Evolutionary conservation across 331 rosid species (phyloP).

Genomic region (Malus hybrid): DNA sequence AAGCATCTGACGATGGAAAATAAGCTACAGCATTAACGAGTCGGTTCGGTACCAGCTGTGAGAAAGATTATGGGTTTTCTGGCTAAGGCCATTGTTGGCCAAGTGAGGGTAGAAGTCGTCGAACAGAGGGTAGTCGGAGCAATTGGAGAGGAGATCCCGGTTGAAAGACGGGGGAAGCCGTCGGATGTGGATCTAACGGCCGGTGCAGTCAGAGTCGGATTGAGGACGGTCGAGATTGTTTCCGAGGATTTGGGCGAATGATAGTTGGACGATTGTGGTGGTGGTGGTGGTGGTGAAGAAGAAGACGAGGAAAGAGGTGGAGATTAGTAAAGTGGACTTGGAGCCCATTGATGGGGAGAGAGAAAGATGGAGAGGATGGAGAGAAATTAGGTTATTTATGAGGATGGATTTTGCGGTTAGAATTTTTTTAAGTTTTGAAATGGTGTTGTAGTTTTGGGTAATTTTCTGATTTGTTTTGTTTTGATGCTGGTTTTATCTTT

Average conservation of each 20-base stretch:
- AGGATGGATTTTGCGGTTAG: not conserved
- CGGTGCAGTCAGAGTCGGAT: constrained; percentile 11
- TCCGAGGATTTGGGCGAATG: not conserved
- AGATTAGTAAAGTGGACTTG: not conserved
- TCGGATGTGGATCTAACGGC: constrained; percentile 67
- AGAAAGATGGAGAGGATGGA: not conserved
- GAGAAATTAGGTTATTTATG: not conserved
- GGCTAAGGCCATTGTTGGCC: no score
- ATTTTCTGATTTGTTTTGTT: not conserved
- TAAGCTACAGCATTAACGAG: no score
- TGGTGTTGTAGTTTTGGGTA: not conserved
- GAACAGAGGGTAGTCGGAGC: no score
- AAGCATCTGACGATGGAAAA: no score
- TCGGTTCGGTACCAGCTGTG: no score
- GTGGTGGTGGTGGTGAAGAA: not conserved
- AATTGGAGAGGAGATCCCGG: constrained; percentile 18
- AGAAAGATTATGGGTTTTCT: no score
- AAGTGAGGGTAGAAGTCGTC: no score
- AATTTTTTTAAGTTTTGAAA: not conserved
- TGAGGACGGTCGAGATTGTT: not conserved
- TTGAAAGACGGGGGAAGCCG: constrained; percentile 59
- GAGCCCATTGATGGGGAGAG: constrained; percentile 4
- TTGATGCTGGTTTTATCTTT: not conserved
- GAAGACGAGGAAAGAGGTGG: not conserved
- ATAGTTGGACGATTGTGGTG: not conserved